These are phyloP conservation scores for Paxillus involutus DNA, from an alignment of 768 basidiomycete genomes.

Conservation along the genomic window DNA sequence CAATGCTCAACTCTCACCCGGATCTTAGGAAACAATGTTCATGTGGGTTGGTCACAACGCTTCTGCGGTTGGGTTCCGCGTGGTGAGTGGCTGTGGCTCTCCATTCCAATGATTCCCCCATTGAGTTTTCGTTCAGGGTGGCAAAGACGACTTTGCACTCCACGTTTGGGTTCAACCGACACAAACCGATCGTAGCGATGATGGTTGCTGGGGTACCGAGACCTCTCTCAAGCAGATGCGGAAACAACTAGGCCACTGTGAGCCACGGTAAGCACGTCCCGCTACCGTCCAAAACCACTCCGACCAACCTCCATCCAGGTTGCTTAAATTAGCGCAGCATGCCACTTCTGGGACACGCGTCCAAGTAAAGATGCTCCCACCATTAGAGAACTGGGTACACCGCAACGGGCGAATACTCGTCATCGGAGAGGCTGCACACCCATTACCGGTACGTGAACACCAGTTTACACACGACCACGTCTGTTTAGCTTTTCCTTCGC, in stretches of 20 bases:
- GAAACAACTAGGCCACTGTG: slow-evolving; percentile 29
- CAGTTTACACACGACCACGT: neutral
- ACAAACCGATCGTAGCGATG: slow-evolving; percentile 25
- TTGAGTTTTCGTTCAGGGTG: slow-evolving; percentile 33
- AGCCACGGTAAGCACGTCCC: slow-evolving; percentile 35
- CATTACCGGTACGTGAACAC: slow-evolving; percentile 43
- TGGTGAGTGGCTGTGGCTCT: slow-evolving; percentile 14
- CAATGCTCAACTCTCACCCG: neutral
- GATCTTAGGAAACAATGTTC: slow-evolving; percentile 7
- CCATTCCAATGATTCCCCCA: neutral
- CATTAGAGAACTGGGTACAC: slow-evolving; percentile 51
- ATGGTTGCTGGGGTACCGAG: slow-evolving; percentile 34
- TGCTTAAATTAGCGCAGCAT: slow-evolving; percentile 38
- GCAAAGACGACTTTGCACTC: slow-evolving; percentile 33
- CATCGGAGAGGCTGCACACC: slow-evolving; percentile 64
- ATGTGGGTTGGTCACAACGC: slow-evolving; percentile 24
- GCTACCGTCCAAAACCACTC: neutral
- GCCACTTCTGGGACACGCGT: slow-evolving; percentile 35
- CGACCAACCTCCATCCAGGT: slow-evolving; percentile 21
- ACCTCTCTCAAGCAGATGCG: slow-evolving; percentile 34
- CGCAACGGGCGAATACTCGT: slow-evolving; percentile 46
- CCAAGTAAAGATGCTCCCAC: slow-evolving; percentile 37
- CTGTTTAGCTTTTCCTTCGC: neutral
- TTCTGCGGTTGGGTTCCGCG: slow-evolving; percentile 19
- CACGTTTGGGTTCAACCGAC: slow-evolving; percentile 26